phyloP scores from a whole-genome alignment of 108 stramenopile genomes.

The Discostella stelligeroides region DNA sequence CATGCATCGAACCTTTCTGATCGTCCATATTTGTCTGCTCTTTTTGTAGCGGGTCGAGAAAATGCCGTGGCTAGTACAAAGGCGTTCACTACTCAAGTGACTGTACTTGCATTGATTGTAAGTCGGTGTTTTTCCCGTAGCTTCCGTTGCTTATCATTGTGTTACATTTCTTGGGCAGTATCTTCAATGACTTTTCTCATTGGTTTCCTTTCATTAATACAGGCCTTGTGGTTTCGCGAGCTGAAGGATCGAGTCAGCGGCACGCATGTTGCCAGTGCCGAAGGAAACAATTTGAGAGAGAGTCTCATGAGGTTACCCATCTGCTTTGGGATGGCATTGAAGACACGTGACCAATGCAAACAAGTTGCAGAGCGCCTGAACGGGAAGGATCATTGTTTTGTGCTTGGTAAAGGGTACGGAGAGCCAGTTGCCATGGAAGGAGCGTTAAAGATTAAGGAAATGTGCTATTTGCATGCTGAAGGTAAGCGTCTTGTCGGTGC shows the following conservation, averaged over 20 bases:
- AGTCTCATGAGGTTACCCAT: conserved; percentile 97
- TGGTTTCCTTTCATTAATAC: too few relatives aligned
- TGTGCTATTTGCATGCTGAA: conserved; percentile 98
- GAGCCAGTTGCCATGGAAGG: conserved; percentile 97
- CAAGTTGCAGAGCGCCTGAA: conserved; percentile 75
- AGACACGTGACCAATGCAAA: conserved; percentile 87
- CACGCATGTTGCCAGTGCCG: conserved; percentile 49
- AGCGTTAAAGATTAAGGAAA: conserved; percentile 99
- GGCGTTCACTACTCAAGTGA: conserved; percentile 99
- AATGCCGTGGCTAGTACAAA: conserved; percentile 99
- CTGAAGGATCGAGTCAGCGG: conserved; percentile 69
- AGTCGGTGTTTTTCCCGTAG: too few relatives aligned
- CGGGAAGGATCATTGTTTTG: conserved; percentile 93
- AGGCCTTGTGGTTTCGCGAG: conserved; percentile 95
- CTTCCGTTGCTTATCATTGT: too few relatives aligned
- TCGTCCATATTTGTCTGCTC: too few relatives aligned
- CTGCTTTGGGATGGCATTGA: conserved; percentile 95
- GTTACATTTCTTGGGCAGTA: too few relatives aligned
- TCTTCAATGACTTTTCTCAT: too few relatives aligned
- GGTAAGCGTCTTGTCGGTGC: conserved; percentile 25
- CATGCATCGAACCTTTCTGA: too few relatives aligned
- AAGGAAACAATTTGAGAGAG: conserved; percentile 77
- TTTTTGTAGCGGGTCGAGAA: conserved; percentile 99
- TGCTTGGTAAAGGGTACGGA: conserved; percentile 93
- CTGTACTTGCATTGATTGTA: conserved; percentile 93